Conservation (phyloP, 2,329 filamentous ascomycete species). For the Epichloe elymi region DNA sequence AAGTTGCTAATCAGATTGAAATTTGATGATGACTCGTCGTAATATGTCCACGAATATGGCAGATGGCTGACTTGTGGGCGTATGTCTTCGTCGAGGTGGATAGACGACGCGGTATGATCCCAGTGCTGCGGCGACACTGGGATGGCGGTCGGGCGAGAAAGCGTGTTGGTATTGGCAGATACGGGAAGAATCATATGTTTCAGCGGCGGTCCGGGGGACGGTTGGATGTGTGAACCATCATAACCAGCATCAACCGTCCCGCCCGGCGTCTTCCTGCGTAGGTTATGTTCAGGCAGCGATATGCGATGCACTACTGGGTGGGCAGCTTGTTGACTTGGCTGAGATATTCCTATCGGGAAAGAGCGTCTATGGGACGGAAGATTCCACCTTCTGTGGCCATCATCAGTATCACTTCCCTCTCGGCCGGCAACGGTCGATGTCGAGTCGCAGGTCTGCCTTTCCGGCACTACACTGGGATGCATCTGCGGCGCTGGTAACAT, state of each 20-base stretch:
- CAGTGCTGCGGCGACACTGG: slow-evolving; percentile 5
- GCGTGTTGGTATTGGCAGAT: slow-evolving; percentile 11
- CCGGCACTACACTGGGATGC: slow-evolving; percentile 36
- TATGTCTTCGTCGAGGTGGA: background rate
- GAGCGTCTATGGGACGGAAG: slow-evolving; percentile 13
- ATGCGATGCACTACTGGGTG: slow-evolving; percentile 7
- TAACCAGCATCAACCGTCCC: slow-evolving; percentile 89
- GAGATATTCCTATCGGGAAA: slow-evolving; percentile 21
- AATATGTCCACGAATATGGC: background rate
- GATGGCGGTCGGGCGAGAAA: slow-evolving; percentile 6
- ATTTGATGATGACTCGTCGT: background rate
- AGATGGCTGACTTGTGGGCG: background rate
- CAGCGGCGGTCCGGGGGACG: slow-evolving; percentile 57
- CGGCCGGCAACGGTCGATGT: background rate
- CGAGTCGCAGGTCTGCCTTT: slow-evolving; percentile 26
- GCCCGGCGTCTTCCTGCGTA: slow-evolving; percentile 84
- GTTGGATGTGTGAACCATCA: slow-evolving; percentile 67
- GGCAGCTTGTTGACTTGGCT: slow-evolving; percentile 11
- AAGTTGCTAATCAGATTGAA: background rate
- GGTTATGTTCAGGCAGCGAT: slow-evolving; percentile 33
- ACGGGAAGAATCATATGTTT: slow-evolving; percentile 74
- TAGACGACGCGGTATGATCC: slow-evolving; percentile 2
- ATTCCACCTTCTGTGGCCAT: slow-evolving; percentile 9
- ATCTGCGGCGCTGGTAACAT: slow-evolving; percentile 41
- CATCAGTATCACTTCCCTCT: background rate